These are phyloP conservation scores for Bocquillonia castaneifolia DNA, from an alignment of 441 rosid genomes.

Conservation along the genomic window DNA sequence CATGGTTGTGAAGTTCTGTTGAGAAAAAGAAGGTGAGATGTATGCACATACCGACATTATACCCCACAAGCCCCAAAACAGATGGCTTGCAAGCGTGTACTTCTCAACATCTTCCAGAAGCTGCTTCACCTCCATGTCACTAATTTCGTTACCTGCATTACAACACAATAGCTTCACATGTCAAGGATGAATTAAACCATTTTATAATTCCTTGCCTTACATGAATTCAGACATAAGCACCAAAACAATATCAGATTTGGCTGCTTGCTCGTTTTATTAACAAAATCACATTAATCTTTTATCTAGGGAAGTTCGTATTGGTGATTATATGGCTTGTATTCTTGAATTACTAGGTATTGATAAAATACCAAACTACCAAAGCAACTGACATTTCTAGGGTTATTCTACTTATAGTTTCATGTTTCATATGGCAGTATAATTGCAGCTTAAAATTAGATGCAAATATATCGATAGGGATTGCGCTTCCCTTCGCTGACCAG, in stretches of 20 bases:
- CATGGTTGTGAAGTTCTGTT: background rate
- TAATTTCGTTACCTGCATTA: constrained; percentile 44
- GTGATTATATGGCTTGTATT: no score
- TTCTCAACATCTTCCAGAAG: constrained; percentile 57
- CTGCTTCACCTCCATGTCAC: constrained; percentile 45
- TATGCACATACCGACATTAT: constrained; percentile 60
- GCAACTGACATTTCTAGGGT: background rate
- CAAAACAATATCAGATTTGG: background rate
- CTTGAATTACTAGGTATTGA: background rate
- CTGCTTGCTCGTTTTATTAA: background rate
- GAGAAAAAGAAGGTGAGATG: constrained; percentile 13
- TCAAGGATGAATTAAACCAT: background rate
- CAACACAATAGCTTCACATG: background rate
- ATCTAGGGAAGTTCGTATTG: no score
- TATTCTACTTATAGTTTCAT: background rate
- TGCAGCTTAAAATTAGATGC: background rate
- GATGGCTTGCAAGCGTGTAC: constrained; percentile 76
- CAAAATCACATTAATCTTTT: background rate
- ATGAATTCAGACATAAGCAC: background rate
- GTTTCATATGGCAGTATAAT: background rate
- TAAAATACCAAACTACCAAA: constrained; percentile 4
- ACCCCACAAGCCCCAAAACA: constrained; percentile 94
- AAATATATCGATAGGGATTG: background rate
- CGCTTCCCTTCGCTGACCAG: background rate
- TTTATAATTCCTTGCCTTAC: background rate